Evolutionary conservation across 2,329 filamentous ascomycete species (phyloP).

Genomic region (Huntiella bhutanensis): DNA sequence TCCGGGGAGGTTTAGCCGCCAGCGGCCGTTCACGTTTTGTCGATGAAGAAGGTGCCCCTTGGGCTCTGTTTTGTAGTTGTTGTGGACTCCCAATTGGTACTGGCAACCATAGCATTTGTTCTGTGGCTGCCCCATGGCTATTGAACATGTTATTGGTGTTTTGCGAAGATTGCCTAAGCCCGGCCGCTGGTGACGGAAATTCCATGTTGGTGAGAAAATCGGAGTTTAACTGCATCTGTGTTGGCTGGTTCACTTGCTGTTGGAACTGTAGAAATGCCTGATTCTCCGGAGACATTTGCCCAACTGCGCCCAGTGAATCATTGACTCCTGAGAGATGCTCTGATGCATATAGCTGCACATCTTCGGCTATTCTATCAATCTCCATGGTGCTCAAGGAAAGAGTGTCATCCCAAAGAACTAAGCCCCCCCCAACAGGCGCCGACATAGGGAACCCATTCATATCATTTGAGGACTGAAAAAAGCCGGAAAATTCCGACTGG

Average conservation of each 20-base stretch:
- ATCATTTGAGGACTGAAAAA: constrained; percentile 30
- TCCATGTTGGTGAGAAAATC: background rate
- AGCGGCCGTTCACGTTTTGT: background rate
- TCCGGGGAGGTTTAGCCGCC: constrained; percentile 10
- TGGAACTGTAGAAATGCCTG: constrained; percentile 12
- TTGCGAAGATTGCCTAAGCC: background rate
- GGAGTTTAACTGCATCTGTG: constrained; percentile 6
- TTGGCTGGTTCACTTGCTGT: constrained; percentile 6
- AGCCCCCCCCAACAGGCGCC: constrained; percentile 30
- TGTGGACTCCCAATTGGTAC: constrained; percentile 8
- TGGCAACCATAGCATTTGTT: constrained; percentile 5
- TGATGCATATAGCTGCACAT: constrained; percentile 24
- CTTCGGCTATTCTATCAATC: constrained; percentile 33
- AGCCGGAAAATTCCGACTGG: constrained; percentile 28
- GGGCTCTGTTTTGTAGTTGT: constrained; percentile 12
- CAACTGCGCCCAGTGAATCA: constrained; percentile 14
- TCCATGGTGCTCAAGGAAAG: constrained; percentile 28
- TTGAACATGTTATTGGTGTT: constrained; percentile 8
- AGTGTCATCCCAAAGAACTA: constrained; percentile 40
- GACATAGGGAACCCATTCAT: constrained; percentile 43
- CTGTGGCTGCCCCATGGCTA: constrained; percentile 6
- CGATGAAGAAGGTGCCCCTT: background rate
- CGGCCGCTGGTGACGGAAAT: background rate
- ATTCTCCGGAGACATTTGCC: constrained; percentile 16
- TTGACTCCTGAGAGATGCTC: no score